Evolutionary conservation across 352 stramenopile species (phyloP), one percentile per base, ranked within the genome.

Genomic region (Thraustochytrium striatum): DNA sequence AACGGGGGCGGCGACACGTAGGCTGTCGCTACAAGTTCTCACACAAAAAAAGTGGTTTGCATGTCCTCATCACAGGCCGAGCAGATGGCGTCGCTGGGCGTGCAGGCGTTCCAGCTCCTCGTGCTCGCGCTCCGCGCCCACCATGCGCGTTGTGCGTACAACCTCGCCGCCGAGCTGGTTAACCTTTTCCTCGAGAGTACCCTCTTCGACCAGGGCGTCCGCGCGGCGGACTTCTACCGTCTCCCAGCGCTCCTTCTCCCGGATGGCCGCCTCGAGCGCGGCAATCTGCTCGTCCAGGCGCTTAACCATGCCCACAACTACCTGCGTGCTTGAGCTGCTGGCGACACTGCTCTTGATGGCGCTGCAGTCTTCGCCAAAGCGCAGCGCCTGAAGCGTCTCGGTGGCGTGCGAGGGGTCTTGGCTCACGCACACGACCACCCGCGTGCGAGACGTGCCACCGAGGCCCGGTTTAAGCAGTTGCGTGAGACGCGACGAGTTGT

Each of bases 401-500:
- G 61, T 79, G 57, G 55, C 69, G 72, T 90, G 84, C 28, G 65
- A 30, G 21, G 80, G 62, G 41, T 90, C 84, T 57, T 83, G 69
- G 70, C 83, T 80, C 7, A 73, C 83, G 59, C 84, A 87, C 16
- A 90, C 79, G 41, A 90, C 83, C 5, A 88, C 81, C 16, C 73
- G 78, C 19, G 84, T 90, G 58, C 85, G 85, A 32, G 79, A 84
- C 62, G 86, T 84, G 16, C 96, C 96, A 75, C 93, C 97, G 2
- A 99, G 89, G 73, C 94, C 95, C 59, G 97, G 94, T 86, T 99
- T 94, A 32, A 99, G 88, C 39, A 99, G 90, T 83, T 98, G 98
- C n/a, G 97, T 99, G 21, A 99, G 88, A 84, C 99, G 99, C 41
- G 89, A 97, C 85, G 99, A 98, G 57, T 97, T 88, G 88, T 98